Conservation (phyloP, 441 rosid species). For the Cnidoscolus chayamansa region DNA sequence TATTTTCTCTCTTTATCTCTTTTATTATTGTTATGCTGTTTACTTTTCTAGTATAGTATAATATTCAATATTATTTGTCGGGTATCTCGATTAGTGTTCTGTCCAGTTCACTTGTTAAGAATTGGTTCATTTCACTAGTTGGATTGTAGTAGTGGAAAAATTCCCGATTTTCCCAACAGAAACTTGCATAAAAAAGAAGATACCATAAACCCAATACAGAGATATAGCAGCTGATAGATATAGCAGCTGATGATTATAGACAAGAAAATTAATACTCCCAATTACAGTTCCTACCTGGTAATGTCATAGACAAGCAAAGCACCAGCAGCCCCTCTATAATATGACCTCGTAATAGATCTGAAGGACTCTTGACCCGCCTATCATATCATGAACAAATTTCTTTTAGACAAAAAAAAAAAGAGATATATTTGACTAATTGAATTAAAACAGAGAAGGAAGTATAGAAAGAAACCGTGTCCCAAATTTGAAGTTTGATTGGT, state of each 20-base stretch:
- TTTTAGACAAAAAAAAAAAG: too few relatives aligned
- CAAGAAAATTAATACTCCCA: too few relatives aligned
- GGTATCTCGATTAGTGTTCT: too few relatives aligned
- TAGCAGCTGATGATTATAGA: not conserved
- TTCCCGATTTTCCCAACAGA: too few relatives aligned
- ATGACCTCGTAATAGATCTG: slow-evolving; percentile 93
- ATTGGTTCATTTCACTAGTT: too few relatives aligned
- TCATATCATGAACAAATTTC: slow-evolving; percentile 9
- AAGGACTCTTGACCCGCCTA: slow-evolving; percentile 99
- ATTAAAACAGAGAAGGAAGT: not conserved
- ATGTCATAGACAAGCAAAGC: slow-evolving; percentile 96
- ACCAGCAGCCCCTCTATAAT: slow-evolving; percentile 96
- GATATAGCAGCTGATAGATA: not conserved
- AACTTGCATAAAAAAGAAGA: not conserved
- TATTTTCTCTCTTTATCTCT: too few relatives aligned
- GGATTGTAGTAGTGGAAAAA: too few relatives aligned
- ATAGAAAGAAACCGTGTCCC: slow-evolving; percentile 73
- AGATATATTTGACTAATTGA: not conserved
- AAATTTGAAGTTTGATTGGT: slow-evolving; percentile 92
- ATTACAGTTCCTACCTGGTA: slow-evolving; percentile 52
- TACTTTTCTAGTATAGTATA: too few relatives aligned
- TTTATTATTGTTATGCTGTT: too few relatives aligned
- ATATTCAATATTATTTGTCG: too few relatives aligned
- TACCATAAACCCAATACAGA: not conserved
- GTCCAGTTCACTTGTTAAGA: too few relatives aligned